A percentile compares a stretch with the other conserved stretches of the same genome.
phyloP scores from a whole-genome alignment of 352 stramenopile species.

The Globisporangium cylindrosporum region DNA sequence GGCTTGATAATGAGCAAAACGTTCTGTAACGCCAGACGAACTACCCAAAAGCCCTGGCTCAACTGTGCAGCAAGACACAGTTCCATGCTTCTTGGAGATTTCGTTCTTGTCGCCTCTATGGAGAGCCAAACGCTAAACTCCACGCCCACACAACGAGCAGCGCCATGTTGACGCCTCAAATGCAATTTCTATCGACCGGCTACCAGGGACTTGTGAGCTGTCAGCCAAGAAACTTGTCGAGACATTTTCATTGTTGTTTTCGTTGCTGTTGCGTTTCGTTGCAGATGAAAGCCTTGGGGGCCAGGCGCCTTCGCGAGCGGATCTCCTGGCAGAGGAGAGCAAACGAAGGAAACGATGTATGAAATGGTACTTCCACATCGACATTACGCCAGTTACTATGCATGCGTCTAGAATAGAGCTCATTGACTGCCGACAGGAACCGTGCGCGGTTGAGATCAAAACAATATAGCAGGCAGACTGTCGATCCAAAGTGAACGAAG shows the following conservation, averaged over 20 bases:
- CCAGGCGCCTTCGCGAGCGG: neutral
- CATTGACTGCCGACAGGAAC: neutral
- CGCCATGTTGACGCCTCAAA: too few relatives aligned
- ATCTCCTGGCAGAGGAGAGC: neutral
- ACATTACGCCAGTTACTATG: neutral
- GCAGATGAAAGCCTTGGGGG: neutral
- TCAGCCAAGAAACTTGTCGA: neutral
- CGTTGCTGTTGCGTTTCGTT: neutral
- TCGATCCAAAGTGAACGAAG: neutral
- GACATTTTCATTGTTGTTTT: neutral
- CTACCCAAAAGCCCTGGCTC: neutral
- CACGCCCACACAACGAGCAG: neutral
- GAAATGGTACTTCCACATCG: neutral
- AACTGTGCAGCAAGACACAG: neutral
- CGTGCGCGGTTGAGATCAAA: neutral
- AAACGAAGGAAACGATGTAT: neutral
- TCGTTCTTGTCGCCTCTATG: neutral
- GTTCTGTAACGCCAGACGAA: neutral
- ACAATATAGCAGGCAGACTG: neutral
- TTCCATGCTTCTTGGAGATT: neutral
- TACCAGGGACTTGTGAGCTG: neutral
- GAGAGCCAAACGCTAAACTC: neutral
- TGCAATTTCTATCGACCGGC: neutral
- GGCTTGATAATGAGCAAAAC: neutral
- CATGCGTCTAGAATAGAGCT: neutral